Base-by-base conservation (phyloP, 345 rosid species). In the Mallotus nudiflorus region DNA sequence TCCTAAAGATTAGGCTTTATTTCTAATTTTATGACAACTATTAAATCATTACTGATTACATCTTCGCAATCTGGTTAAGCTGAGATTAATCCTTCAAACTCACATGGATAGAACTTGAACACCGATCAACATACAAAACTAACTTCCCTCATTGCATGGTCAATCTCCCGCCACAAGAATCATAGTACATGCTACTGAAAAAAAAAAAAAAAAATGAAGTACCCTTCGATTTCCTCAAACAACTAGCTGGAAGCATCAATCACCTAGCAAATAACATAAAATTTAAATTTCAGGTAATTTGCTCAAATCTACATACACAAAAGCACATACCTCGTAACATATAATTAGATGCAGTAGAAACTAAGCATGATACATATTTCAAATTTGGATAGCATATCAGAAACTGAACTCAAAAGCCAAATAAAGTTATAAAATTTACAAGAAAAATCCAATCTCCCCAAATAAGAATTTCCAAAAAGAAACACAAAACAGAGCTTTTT, bases 161-260 rank as follows among this genome's bases (percentile, higher is more conserved):
- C 39, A 53, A 65, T 28, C 51, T 68, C 45, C 49, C 44, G 60
- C 24, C 75, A 49, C 9, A 62, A 46, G 51, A 13, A 37, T n/a
- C 20, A 16, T 40, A 24, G 29, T 10, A 37, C 10, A 51, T 65
- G 45, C n/a, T 67, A 65, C 46, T 33, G 6, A 33, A 33, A 33
- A 33, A 6, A 33, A 2, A 33, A 33, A 2, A 33, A 33, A 33
- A 33, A 6, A 2, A 33, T 2, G 6, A 2, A 33, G 37, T 33
- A 66, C 68, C 76, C 74, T 74, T 71, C 52, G 67, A 40, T 53
- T 77, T 75, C 81, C 70, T 44, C 27, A 16, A 20, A 24, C 52
- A 45, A 11, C 53, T 75, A 68, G 75, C 53, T 1, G 62, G 58
- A 68, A 60, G 42, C 72, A 33, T 39, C 40, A 54, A 66, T 70